Evolutionary conservation across 2,329 filamentous ascomycete genomes (phyloP), one percentile per base, ranked within the genome.

Genomic region (Neonectria magnoliae): DNA sequence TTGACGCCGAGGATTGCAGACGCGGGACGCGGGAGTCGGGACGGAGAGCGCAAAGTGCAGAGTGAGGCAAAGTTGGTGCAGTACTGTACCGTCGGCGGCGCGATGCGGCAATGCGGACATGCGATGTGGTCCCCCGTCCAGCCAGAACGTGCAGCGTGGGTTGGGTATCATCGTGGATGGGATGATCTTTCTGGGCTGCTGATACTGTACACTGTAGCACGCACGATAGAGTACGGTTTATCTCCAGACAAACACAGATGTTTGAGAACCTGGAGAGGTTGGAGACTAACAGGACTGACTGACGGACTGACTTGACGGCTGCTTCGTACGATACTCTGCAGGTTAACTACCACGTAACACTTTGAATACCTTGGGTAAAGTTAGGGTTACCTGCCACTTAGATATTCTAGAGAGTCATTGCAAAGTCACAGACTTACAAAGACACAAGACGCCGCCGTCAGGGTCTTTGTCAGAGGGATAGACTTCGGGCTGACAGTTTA

Each of bases 141-240:
- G 45, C 42, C 42, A 55, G 57, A 56, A 44, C 51, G 22, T 64
- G 61, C 61, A 56, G 61, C 57, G 51, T 64, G 61, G 61, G 61
- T 64, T 64, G 61, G 61, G 61, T 64, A 64, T 64, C 36, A 56
- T 56, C 42, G 27, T 54, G 31, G 47, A 56, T 60, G 57, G 57
- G 44, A 64, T 45, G 51, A 60, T 56, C 27, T 45, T 42, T 55
- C 36, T 64, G 38, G 22, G 22, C 36, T 42, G 45, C 33, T 50
- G 50, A 42, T 50, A 25, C 25, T 25, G 25, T 25, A 25, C 38
- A 47, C n/a, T 47, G 33, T 29, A 29, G 29, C 20, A 11, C 25
- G 20, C 48, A 27, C 20, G 20, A 13, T 29, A 25, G 4, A 25
- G 5, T 25, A 22, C 10, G 27, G n/a, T 33, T n/a, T 51, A 16